Evolutionary conservation across 169 alveolate species (phyloP).

Genomic region (Condylostoma magnum): DNA sequence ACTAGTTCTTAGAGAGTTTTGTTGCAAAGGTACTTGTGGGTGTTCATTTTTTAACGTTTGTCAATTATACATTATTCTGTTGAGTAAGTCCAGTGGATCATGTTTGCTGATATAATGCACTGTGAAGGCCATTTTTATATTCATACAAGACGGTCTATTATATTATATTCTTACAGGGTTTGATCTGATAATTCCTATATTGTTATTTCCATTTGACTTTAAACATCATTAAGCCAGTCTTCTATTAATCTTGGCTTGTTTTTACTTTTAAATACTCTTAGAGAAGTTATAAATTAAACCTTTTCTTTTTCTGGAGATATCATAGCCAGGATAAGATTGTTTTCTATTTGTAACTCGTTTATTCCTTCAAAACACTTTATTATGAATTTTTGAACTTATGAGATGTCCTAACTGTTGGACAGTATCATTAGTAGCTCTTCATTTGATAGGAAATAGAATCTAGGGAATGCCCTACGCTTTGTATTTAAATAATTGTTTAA

Average conservation of each 20-base stretch:
- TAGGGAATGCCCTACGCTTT: slow-evolving; percentile 89
- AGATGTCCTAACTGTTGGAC: slow-evolving; percentile 91
- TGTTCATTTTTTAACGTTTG: neutral
- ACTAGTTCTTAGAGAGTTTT: slow-evolving; percentile 42
- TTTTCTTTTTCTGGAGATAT: slow-evolving; percentile 87
- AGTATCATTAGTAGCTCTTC: slow-evolving; percentile 93
- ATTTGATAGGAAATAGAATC: slow-evolving; percentile 94
- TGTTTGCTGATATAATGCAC: slow-evolving; percentile 87
- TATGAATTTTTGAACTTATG: slow-evolving; percentile 88
- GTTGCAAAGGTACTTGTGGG: neutral
- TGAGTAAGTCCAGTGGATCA: slow-evolving; percentile 88
- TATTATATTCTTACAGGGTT: slow-evolving; percentile 55
- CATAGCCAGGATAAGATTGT: slow-evolving; percentile 54
- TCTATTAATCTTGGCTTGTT: slow-evolving; percentile 48
- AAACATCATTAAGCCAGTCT: slow-evolving; percentile 81
- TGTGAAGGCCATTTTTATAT: slow-evolving; percentile 75
- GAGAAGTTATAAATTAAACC: slow-evolving; percentile 53
- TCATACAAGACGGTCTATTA: slow-evolving; percentile 20
- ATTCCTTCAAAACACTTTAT: slow-evolving; percentile 93
- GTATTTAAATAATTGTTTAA: slow-evolving; percentile 81
- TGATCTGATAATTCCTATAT: slow-evolving; percentile 58
- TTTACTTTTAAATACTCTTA: too few species aligned
- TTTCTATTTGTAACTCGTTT: slow-evolving; percentile 66
- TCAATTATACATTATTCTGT: slow-evolving; percentile 55
- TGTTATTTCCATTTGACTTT: slow-evolving; percentile 69